Evolutionary conservation across 176 grass and related monocot genomes (phyloP).

Genomic region (Aechmea fasciata): DNA sequence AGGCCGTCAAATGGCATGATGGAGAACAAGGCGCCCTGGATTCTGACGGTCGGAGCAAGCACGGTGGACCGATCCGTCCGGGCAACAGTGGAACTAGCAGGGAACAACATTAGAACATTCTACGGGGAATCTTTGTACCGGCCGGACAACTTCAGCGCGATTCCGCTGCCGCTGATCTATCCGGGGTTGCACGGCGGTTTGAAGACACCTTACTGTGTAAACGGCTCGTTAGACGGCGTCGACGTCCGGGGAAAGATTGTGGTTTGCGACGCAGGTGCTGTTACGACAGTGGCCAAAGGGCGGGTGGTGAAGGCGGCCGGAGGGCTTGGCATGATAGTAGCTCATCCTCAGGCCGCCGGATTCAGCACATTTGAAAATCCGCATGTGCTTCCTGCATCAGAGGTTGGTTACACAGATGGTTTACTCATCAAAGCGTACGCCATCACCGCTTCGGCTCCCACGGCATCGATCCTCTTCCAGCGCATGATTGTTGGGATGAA

Average conservation of each 20-base stretch:
- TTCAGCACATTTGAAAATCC: neutral
- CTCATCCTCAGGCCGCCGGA: neutral
- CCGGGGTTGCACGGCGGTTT: neutral
- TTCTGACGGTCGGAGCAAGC: conserved; percentile 4
- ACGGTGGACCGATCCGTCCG: neutral
- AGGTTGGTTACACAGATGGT: conserved; percentile 4
- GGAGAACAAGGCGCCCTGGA: neutral
- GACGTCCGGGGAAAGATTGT: conserved; percentile 4
- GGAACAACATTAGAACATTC: neutral
- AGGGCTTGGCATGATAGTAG: neutral
- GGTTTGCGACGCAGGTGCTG: neutral
- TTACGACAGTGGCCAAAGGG: neutral
- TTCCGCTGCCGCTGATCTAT: neutral
- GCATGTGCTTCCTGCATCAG: conserved; percentile 1
- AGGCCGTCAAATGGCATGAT: neutral
- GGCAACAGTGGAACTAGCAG: neutral
- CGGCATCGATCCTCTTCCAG: neutral
- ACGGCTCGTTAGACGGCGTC: neutral
- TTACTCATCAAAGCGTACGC: neutral
- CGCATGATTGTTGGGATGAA: neutral
- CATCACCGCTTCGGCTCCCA: neutral
- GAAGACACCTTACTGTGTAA: neutral
- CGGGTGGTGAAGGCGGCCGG: conserved; percentile 1
- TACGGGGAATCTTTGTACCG: neutral
- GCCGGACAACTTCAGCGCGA: neutral